phyloP scores from a whole-genome alignment of 495 filamentous ascomycete genomes.

The Oleoguttula mirabilis region DNA sequence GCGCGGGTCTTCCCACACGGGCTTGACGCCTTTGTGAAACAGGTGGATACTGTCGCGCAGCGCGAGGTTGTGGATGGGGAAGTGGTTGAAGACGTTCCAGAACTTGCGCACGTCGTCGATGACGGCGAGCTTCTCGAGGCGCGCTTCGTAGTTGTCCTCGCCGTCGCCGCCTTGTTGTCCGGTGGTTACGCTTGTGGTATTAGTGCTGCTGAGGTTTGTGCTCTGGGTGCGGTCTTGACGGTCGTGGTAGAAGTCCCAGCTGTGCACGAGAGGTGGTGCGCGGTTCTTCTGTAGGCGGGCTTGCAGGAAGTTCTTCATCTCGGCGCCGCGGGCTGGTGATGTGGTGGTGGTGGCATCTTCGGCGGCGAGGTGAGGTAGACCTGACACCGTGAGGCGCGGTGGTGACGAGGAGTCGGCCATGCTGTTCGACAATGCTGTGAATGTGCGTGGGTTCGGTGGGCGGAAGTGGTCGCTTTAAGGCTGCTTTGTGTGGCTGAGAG shows the following conservation, averaged over 20 bases:
- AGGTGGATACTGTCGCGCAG: conserved; percentile 75
- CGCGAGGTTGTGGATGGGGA: conserved; percentile 60
- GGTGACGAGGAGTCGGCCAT: not conserved
- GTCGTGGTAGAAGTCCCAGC: conserved; percentile 50
- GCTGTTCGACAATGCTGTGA: too few relatives aligned
- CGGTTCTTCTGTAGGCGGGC: conserved; percentile 36
- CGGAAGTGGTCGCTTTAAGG: too few relatives aligned
- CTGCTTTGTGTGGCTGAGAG: too few relatives aligned
- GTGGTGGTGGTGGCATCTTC: conserved; percentile 21
- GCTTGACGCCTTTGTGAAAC: conserved; percentile 75
- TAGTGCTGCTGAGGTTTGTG: conserved; percentile 7
- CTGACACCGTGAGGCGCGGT: conserved; percentile 10
- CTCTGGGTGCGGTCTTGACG: conserved; percentile 28
- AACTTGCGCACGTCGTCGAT: conserved; percentile 70
- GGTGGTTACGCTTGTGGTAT: conserved; percentile 48
- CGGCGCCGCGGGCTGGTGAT: conserved; percentile 30
- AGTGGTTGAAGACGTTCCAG: conserved; percentile 85
- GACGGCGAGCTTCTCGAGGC: conserved; percentile 53
- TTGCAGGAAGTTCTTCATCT: conserved; percentile 32
- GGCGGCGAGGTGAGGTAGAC: conserved; percentile 17
- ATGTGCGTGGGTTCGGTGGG: too few relatives aligned
- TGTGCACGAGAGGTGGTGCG: conserved; percentile 40
- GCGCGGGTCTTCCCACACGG: conserved; percentile 81
- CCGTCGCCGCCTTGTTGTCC: conserved; percentile 51
- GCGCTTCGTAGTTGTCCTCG: conserved; percentile 41